These are phyloP conservation scores for Alternaria ventricosa DNA, from an alignment of 2,329 filamentous ascomycete species.

Conservation along the genomic window DNA sequence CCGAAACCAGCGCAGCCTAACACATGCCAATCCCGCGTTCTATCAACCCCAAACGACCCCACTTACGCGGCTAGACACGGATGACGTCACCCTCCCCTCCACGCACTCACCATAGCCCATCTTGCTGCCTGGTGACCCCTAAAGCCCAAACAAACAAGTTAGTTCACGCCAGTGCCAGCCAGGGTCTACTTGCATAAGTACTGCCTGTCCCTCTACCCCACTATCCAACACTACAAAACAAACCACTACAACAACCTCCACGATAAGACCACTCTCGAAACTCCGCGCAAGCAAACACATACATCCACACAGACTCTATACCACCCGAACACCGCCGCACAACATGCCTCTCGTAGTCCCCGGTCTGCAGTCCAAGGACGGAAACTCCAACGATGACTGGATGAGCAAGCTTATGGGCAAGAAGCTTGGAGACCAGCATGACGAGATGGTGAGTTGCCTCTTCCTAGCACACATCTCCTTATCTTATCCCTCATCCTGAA, in stretches of 20 bases:
- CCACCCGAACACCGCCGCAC: not conserved
- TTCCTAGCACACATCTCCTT: slow-evolving; percentile 11
- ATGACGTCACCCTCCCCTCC: slow-evolving; percentile 28
- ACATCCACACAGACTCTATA: not conserved
- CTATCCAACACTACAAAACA: not conserved
- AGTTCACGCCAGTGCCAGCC: slow-evolving; percentile 6
- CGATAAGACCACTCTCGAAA: not conserved
- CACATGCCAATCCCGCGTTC: not conserved
- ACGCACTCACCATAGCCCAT: slow-evolving; percentile 5
- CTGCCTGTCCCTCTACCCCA: not conserved
- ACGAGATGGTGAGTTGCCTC: slow-evolving; percentile 49
- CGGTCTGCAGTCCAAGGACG: slow-evolving; percentile 50
- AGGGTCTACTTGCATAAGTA: slow-evolving; percentile 25
- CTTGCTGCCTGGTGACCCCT: slow-evolving; percentile 22
- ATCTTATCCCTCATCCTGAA: not conserved
- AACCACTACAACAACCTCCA: not conserved
- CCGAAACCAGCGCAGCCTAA: not conserved
- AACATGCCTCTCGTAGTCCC: slow-evolving; percentile 61
- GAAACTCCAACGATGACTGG: slow-evolving; percentile 51
- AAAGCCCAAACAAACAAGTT: slow-evolving; percentile 21
- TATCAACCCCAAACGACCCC: slow-evolving; percentile 4
- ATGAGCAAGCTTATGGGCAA: slow-evolving; percentile 58
- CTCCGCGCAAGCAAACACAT: not conserved
- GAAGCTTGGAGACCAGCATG: slow-evolving; percentile 56
- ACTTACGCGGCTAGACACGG: slow-evolving; percentile 20